Evolutionary conservation across 2,329 filamentous ascomycete species (phyloP).

Genomic region (Ilyonectria sp.): DNA sequence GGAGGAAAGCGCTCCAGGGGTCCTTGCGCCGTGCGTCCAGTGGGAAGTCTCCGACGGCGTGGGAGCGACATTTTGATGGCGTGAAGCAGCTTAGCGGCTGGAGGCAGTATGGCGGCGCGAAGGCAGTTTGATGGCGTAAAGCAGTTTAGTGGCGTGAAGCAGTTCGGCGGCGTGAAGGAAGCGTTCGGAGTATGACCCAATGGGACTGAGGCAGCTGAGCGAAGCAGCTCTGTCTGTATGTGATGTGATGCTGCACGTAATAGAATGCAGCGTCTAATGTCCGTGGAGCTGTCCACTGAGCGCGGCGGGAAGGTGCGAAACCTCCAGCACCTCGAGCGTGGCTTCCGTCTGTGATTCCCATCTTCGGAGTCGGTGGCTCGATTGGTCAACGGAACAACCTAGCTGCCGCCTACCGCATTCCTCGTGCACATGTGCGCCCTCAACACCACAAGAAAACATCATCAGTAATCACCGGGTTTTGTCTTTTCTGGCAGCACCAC

Average conservation of each 20-base stretch:
- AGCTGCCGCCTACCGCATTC: constrained; percentile 21
- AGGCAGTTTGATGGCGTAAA: no score
- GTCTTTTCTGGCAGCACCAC: constrained; percentile 15
- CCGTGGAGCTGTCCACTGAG: neutral
- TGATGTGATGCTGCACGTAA: neutral
- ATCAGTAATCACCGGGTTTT: constrained; percentile 14
- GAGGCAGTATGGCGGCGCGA: neutral
- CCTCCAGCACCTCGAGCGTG: neutral
- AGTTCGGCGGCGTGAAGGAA: neutral
- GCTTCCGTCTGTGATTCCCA: constrained; percentile 1
- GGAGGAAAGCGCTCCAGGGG: constrained; percentile 11
- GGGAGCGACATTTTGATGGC: neutral
- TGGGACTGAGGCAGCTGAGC: neutral
- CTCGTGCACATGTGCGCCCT: neutral
- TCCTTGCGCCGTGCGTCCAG: neutral
- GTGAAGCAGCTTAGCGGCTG: neutral
- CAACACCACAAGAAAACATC: constrained; percentile 5
- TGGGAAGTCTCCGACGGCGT: constrained; percentile 11
- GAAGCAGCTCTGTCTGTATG: neutral
- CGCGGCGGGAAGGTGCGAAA: neutral
- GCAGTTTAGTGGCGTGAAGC: no score
- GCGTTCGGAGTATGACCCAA: neutral
- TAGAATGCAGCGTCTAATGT: neutral
- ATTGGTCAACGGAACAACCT: constrained; percentile 6
- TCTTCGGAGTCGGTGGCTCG: neutral